phyloP scores from a whole-genome alignment of 371 early-diverging fungal genomes.

The Mortierella sp. region DNA sequence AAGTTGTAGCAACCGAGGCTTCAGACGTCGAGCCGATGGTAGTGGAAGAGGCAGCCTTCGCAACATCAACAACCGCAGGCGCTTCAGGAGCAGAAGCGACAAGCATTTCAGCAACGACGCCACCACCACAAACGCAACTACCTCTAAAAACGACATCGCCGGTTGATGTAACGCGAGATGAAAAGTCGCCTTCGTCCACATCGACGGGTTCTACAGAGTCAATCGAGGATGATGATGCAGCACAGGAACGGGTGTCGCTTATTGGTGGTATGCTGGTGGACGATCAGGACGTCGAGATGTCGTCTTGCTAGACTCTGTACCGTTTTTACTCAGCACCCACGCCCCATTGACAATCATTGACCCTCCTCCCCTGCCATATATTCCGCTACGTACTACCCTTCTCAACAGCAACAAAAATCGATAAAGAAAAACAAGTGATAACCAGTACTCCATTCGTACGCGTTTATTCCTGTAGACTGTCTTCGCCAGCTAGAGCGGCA shows the following conservation, averaged over 20 bases:
- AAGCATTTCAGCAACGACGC: background rate
- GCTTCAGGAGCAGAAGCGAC: background rate
- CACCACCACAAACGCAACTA: background rate
- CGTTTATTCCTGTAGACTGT: background rate
- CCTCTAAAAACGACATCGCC: background rate
- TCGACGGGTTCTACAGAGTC: background rate
- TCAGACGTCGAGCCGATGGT: background rate
- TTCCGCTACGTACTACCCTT: background rate
- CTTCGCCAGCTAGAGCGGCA: no score
- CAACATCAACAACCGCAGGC: background rate
- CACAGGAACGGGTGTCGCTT: background rate
- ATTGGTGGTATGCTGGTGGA: background rate
- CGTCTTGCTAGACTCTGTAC: background rate
- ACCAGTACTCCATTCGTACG: background rate
- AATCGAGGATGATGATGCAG: background rate
- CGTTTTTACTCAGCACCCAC: background rate
- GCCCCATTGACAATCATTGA: background rate
- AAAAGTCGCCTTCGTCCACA: background rate
- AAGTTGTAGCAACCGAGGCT: no score
- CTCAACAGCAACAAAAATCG: background rate
- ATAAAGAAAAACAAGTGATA: background rate
- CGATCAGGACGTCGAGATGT: slow-evolving; percentile 1
- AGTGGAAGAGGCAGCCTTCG: background rate
- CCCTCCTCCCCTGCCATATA: background rate
- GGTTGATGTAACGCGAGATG: background rate